Percentiles rank a stretch among this genome's conserved stretches.
Evolutionary conservation across 805 yeast genomes (phyloP).

Genomic region (Candida orba): DNA sequence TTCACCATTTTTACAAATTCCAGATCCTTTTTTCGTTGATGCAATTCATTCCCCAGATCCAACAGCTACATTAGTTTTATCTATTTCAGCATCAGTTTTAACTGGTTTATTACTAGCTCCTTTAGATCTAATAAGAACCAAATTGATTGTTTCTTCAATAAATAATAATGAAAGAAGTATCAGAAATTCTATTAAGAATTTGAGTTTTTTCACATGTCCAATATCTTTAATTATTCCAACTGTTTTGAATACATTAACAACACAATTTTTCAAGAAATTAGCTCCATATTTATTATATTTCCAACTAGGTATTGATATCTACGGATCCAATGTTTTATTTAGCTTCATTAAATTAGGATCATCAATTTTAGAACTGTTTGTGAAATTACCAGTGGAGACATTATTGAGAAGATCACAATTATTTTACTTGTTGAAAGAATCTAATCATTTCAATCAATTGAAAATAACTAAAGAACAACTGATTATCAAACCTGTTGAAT

Average conservation of each 20-base stretch:
- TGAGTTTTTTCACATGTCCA: conserved; percentile 50
- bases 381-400: conserved; percentile 84
- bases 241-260: conserved; percentile 51
- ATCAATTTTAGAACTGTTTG: conserved; percentile 60
- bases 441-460: conserved; percentile 25
- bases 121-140: conserved; percentile 71
- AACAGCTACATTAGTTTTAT: conserved; percentile 53
- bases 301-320: conserved; percentile 57
- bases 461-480: conserved; percentile 42
- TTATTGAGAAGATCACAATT: conserved; percentile 79
- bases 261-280: conserved; percentile 53
- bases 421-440: conserved; percentile 40
- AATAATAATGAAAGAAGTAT: conserved; percentile 53
- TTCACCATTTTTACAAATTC: conserved; percentile 72
- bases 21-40: conserved; percentile 85
- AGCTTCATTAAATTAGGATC: conserved; percentile 51
- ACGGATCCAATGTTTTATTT: conserved; percentile 53
- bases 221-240: conserved; percentile 59
- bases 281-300: conserved; percentile 60
- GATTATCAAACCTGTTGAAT: conserved; percentile 52
- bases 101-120: conserved; percentile 75
- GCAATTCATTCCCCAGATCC: conserved; percentile 77
- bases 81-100: conserved; percentile 62
- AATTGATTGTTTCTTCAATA: conserved; percentile 65
- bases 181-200: conserved; percentile 51